Percentiles rank a stretch among this genome's conserved stretches.
Evolutionary conservation across 352 stramenopile genomes (phyloP).

Genomic region (Elongisporangium prolatum): DNA sequence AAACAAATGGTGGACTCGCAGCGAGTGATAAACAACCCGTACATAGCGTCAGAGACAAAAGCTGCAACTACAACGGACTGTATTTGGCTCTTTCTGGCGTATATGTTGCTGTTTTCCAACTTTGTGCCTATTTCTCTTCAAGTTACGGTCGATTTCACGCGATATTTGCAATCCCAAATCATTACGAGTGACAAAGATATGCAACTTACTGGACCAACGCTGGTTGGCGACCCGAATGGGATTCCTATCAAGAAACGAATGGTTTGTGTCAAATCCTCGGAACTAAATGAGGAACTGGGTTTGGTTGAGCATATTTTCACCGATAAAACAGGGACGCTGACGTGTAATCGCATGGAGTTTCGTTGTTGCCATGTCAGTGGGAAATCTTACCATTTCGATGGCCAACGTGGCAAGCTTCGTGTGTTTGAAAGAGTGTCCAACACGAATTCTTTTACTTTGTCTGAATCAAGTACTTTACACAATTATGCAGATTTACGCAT

Average conservation of each 20-base stretch:
- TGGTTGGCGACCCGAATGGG: neutral
- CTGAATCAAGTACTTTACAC: constrained; percentile 4
- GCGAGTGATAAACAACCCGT: constrained; percentile 31
- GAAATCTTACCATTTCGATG: constrained; percentile 40
- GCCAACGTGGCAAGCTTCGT: constrained; percentile 17
- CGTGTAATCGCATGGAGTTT: constrained; percentile 93
- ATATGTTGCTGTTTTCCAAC: constrained; percentile 89
- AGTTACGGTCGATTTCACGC: constrained; percentile 82
- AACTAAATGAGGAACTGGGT: constrained; percentile 91
- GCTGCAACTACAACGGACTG: constrained; percentile 26
- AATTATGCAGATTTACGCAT: constrained; percentile 5
- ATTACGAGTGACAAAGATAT: constrained; percentile 76
- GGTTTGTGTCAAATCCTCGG: constrained; percentile 70
- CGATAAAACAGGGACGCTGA: constrained; percentile 92
- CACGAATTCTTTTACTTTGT: constrained; percentile 6
- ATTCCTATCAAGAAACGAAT: constrained; percentile 35
- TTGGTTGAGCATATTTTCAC: constrained; percentile 97
- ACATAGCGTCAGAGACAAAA: constrained; percentile 36
- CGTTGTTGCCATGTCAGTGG: constrained; percentile 89
- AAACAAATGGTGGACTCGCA: constrained; percentile 23
- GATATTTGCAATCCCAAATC: constrained; percentile 71
- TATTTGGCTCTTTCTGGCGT: constrained; percentile 66
- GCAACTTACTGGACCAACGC: constrained; percentile 27
- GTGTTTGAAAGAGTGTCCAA: constrained; percentile 12
- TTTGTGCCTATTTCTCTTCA: constrained; percentile 93